Evolutionary conservation across 176 grass and related monocot species (phyloP).

Genomic region (Saccharum spontaneum): DNA sequence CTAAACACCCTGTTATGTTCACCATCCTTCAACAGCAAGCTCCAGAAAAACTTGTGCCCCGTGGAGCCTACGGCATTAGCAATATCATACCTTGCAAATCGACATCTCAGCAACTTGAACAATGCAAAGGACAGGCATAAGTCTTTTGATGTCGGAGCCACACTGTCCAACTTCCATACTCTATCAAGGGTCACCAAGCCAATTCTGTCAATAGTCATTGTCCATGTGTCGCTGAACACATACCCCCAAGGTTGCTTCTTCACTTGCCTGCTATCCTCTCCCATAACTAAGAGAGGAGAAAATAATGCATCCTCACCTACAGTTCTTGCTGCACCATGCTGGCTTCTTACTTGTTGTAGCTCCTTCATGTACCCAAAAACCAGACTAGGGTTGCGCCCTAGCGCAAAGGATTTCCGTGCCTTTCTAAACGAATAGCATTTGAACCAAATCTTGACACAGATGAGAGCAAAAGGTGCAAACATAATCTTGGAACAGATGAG

Average conservation of each 20-base stretch:
- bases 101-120: slow-evolving; percentile 26
- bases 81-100: not conserved
- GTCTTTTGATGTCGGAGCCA: not conserved
- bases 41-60: not conserved
- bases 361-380: slow-evolving; percentile 14
- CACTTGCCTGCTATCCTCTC: not conserved
- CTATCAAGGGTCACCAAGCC: not conserved
- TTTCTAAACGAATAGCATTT: not conserved
- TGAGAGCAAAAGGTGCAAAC: not conserved
- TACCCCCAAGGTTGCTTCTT: not conserved
- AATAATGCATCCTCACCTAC: not conserved
- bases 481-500: slow-evolving; percentile 1
- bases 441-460: not conserved
- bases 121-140: slow-evolving; percentile 13
- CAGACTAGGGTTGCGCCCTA: slow-evolving; percentile 18
- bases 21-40: not conserved
- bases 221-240: not conserved
- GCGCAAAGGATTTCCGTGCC: not conserved
- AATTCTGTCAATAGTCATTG: not conserved
- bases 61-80: not conserved
- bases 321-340: not conserved
- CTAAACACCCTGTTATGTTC: not conserved
- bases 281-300: slow-evolving; percentile 18
- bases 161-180: not conserved
- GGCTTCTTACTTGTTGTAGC: not conserved